Percentiles rank a stretch among this genome's conserved stretches.
Evolutionary conservation across 371 early-diverging fungal genomes (phyloP).

Genomic region (Globomyces sp.): DNA sequence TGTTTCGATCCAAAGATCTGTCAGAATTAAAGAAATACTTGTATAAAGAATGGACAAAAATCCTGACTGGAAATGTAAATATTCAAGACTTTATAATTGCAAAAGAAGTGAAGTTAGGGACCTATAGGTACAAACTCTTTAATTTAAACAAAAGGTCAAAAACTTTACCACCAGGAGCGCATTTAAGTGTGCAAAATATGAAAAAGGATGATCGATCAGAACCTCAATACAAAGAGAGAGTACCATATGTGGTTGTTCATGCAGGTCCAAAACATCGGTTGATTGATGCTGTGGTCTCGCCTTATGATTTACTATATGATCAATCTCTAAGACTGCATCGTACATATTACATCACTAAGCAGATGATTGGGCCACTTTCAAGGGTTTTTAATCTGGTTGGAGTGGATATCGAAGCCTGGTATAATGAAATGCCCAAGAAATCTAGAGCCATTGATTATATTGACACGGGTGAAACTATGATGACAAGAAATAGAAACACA

Average conservation of each 20-base stretch:
- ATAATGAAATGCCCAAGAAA: conserved; percentile 46
- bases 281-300: conserved; percentile 68
- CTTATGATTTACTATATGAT: conserved; percentile 60
- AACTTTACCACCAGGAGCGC: conserved; percentile 72
- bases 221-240: conserved; percentile 84
- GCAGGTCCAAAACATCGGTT: conserved; percentile 64
- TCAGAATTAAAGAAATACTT: conserved; percentile 74
- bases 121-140: conserved; percentile 49
- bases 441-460: conserved; percentile 31
- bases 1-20: conserved; percentile 78
- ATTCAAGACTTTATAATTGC: conserved; percentile 81
- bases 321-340: conserved; percentile 64
- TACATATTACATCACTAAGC: conserved; percentile 79
- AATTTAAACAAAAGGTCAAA: conserved; percentile 25
- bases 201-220: conserved; percentile 65
- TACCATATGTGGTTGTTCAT: conserved; percentile 81
- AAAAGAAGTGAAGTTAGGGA: conserved; percentile 76
- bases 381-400: conserved; percentile 80
- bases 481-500: conserved; percentile 20
- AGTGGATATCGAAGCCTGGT: conserved; percentile 55
- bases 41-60: conserved; percentile 64
- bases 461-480: neutral
- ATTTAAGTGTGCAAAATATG: conserved; percentile 66
- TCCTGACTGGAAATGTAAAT: conserved; percentile 64
- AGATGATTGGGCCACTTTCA: conserved; percentile 76